These are phyloP conservation scores for Cylindrodendrum hubeiense DNA, from an alignment of 2,329 filamentous ascomycete species.

Conservation along the genomic window DNA sequence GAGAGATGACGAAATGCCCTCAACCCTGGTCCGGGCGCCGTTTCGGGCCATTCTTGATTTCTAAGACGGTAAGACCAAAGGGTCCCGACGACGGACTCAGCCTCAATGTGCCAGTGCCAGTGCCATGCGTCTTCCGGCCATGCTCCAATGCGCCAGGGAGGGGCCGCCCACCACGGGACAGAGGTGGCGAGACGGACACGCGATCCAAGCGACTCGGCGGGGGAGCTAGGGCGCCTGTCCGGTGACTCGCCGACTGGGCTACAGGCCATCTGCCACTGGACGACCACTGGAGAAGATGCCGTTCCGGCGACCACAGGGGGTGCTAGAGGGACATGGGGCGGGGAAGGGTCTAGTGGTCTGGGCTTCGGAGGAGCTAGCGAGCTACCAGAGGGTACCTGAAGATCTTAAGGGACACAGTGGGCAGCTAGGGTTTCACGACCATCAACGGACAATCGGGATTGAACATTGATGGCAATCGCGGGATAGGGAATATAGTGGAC, in stretches of 20 bases:
- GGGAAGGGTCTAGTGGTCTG: background rate
- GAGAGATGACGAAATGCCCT: background rate
- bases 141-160: background rate
- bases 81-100: conserved; percentile 7
- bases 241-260: background rate
- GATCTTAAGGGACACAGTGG: background rate
- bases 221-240: background rate
- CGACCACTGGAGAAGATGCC: background rate
- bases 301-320: background rate
- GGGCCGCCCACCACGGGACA: background rate
- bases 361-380: background rate
- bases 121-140: background rate
- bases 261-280: background rate
- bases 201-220: background rate
- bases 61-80: background rate
- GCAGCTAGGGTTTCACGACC: background rate
- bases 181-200: conserved; percentile 11
- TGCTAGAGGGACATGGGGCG: background rate
- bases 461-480: background rate
- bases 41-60: conserved; percentile 15
- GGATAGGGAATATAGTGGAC: too few relatives aligned
- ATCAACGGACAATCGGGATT: background rate
- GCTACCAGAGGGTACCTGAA: background rate
- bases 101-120: conserved; percentile 16
- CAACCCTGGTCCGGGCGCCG: background rate